A percentile compares a stretch with the other conserved stretches of the same genome.
Evolutionary conservation across 2,329 filamentous ascomycete species (phyloP).

Genomic region (Diaporthe destruens): DNA sequence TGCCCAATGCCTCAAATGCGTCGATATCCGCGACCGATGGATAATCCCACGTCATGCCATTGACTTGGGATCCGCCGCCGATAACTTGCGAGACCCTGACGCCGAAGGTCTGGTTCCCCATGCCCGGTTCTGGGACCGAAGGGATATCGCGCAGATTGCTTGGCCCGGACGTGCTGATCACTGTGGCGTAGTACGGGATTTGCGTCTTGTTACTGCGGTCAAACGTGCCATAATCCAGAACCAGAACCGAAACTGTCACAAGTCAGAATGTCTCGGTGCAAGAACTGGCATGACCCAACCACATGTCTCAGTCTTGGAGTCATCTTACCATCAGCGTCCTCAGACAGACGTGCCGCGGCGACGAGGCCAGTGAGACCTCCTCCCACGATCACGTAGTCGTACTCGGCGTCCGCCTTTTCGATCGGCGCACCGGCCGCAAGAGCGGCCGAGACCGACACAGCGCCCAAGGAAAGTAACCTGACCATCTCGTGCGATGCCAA

Average conservation of each 20-base stretch:
- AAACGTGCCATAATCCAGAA: slow-evolving; percentile 8
- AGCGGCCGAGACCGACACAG: slow-evolving; percentile 1
- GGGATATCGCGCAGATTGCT: slow-evolving; percentile 16
- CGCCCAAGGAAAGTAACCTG: background rate
- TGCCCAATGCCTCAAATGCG: slow-evolving; percentile 4
- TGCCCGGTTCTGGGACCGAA: background rate
- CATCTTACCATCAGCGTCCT: slow-evolving; percentile 13
- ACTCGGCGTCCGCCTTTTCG: background rate
- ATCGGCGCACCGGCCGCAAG: background rate
- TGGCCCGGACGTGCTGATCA: background rate
- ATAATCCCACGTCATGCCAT: slow-evolving; percentile 20
- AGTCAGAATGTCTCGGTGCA: background rate
- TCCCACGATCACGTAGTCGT: slow-evolving; percentile 25
- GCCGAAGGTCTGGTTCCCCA: background rate
- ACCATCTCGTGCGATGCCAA: background rate
- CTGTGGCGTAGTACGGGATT: slow-evolving; percentile 15
- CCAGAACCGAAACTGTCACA: slow-evolving; percentile 4
- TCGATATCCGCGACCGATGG: slow-evolving; percentile 7
- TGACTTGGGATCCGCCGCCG: slow-evolving; percentile 3
- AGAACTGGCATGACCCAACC: background rate
- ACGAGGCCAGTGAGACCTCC: slow-evolving; percentile 23
- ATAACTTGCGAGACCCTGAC: slow-evolving; percentile 9
- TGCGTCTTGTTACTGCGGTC: slow-evolving; percentile 13
- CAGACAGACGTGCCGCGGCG: slow-evolving; percentile 8
- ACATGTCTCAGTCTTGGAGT: background rate